Evolutionary conservation across 208 protist species (phyloP), one percentile per base, ranked within the genome.

Genomic region (Leptomonas pyrrhocoris): DNA sequence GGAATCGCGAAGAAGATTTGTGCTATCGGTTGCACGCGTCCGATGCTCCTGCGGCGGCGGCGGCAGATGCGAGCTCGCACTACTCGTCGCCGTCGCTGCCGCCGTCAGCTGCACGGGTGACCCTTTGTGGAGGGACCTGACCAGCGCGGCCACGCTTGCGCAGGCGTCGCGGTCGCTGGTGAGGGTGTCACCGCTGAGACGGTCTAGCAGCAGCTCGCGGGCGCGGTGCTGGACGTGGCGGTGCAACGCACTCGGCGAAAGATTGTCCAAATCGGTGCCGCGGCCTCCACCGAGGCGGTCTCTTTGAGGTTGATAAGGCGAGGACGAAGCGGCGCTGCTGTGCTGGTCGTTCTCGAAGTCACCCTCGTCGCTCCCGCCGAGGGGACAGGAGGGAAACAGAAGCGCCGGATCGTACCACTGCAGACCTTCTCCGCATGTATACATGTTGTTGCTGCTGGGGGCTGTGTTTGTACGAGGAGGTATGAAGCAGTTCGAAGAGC

Each of bases 341-440:
- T 0, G 7, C 31, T 0, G 16, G 25, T 30, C 28, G 12, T 38
- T 12, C 42, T 42, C 12, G 58, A 27, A 36, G 27, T 59, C 65
- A 0, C 15, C 43, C 31, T 55, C 56, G 28, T 77, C 81, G 2
- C 76, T 23, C 16, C 65, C 60, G 50, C 69, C 63, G 21, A 84
- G 53, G 2, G 68, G 65, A 27, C 72, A 25, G 7, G 30, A 38
- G 36, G 69, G 51, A 30, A 72, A 66, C 9, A 88, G 57, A 16
- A 88, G 43, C 19, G 67, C 57, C 6, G 72, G 79, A 62, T 88
- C 83, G 64, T 78, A 79, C 83, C 83, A 88, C 49, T 67, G 56
- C 50, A 82, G 42, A 9, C 23, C 53, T 36, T 88, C 83, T 9
- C 73, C 73, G 5, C 62, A 34, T 4, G 68, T 45, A 71, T 77